A percentile compares a stretch with the other conserved stretches of the same genome.
Evolutionary conservation across 2,329 filamentous ascomycete species (phyloP).

Genomic region (Trichoderma koningiopsis): DNA sequence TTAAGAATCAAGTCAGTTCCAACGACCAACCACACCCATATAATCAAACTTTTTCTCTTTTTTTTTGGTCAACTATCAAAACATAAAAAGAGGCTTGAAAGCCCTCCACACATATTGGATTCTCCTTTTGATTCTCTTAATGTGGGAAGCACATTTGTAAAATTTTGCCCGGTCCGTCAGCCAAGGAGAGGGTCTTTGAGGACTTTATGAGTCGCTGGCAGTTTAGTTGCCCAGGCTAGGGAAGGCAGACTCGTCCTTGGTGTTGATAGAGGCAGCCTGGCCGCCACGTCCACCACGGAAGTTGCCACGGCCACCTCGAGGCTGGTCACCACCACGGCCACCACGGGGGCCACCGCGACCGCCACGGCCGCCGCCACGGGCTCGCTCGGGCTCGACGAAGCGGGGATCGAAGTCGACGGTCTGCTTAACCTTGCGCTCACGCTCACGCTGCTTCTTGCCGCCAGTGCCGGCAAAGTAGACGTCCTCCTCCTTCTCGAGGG

Average conservation of each 20-base stretch:
- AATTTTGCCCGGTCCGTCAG: conserved; percentile 23
- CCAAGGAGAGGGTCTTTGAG: conserved; percentile 25
- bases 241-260: conserved; percentile 60
- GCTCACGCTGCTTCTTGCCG: conserved; percentile 82
- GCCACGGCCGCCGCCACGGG: conserved; percentile 55
- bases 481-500: conserved; percentile 64
- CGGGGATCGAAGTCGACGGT: conserved; percentile 85
- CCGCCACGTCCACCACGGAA: conserved; percentile 47
- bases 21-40: conserved; percentile 32
- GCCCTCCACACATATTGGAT: conserved; percentile 23
- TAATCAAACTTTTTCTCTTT: conserved; percentile 33
- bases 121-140: conserved; percentile 12
- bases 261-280: conserved; percentile 52
- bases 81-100: conserved; percentile 33
- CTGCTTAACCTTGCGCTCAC: conserved; percentile 90
- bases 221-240: conserved; percentile 60
- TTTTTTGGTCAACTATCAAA: conserved; percentile 36
- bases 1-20: conserved; percentile 29
- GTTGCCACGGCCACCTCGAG: conserved; percentile 49
- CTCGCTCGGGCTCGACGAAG: conserved; percentile 70
- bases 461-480: conserved; percentile 75
- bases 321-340: conserved; percentile 52
- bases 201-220: conserved; percentile 23
- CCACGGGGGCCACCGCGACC: conserved; percentile 56
- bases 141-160: conserved; percentile 14